Conservation (phyloP, 805 yeast genomes). For the Candida railenensis region DNA sequence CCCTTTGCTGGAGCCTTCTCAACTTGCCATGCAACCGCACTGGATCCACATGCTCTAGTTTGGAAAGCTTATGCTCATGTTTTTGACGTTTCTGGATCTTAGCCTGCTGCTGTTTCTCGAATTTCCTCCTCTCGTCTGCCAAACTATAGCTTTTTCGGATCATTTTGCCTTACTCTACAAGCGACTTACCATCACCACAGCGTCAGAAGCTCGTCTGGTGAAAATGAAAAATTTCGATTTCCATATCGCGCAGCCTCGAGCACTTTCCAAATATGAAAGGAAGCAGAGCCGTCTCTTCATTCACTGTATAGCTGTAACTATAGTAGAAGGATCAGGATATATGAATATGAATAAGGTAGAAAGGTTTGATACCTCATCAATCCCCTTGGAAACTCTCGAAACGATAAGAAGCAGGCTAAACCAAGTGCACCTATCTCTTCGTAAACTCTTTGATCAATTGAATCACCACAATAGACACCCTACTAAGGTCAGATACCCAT, state of each 20-base stretch:
- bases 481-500: conserved; percentile 36
- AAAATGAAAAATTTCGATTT: neutral
- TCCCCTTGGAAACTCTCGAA: conserved; percentile 39
- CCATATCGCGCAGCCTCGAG: neutral
- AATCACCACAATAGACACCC: conserved; percentile 36
- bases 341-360: conserved; percentile 1
- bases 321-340: no score
- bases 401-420: conserved; percentile 39
- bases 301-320: no score
- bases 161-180: conserved; percentile 12
- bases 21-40: conserved; percentile 31
- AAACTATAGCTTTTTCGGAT: conserved; percentile 32
- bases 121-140: conserved; percentile 35
- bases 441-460: conserved; percentile 36
- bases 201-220: no score
- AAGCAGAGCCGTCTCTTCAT: no score
- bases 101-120: conserved; percentile 34
- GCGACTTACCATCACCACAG: no score
- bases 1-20: conserved; percentile 21
- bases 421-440: conserved; percentile 41
- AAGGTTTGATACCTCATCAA: conserved; percentile 17
- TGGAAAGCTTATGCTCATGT: conserved; percentile 22
- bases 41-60: conserved; percentile 32
- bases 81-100: conserved; percentile 39
- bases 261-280: no score